A percentile compares a stretch with the other conserved stretches of the same genome.
Conservation (phyloP, 495 filamentous ascomycete genomes). For the Aspergillus wentii region DNA sequence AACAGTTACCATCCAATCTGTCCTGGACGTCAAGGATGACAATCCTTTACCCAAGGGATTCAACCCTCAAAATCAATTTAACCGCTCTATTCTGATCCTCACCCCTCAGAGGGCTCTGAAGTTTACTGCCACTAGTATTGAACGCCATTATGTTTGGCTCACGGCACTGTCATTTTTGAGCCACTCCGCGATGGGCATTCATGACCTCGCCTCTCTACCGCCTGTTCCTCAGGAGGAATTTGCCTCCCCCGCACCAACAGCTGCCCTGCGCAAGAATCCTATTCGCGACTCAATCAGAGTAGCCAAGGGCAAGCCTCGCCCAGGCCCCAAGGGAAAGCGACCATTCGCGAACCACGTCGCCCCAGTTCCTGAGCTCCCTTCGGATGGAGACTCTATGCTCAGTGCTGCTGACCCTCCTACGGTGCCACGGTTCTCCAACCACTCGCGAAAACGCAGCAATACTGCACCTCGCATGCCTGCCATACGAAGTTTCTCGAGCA, state of each 20-base stretch:
- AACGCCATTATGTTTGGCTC: conserved; percentile 93
- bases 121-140: conserved; percentile 77
- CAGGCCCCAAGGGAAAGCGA: conserved; percentile 36
- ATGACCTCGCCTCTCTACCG: conserved; percentile 56
- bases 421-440: conserved; percentile 70
- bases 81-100: conserved; percentile 90
- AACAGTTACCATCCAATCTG: conserved; percentile 88
- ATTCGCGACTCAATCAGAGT: conserved; percentile 89
- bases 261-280: conserved; percentile 52
- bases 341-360: conserved; percentile 29
- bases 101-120: conserved; percentile 93
- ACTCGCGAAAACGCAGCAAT: conserved; percentile 80
- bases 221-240: conserved; percentile 49
- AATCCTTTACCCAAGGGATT: conserved; percentile 76
- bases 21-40: conserved; percentile 93
- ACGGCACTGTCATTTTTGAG: conserved; percentile 91
- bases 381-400: conserved; percentile 22
- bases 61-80: conserved; percentile 57
- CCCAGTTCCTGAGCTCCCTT: conserved; percentile 31
- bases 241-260: conserved; percentile 30
- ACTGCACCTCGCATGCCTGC: conserved; percentile 70
- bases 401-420: conserved; percentile 70
- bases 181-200: conserved; percentile 70
- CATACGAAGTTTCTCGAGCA: conserved; percentile 71
- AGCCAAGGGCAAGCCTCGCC: conserved; percentile 71